phyloP scores from a whole-genome alignment of 2,329 filamentous ascomycete species.

The Daldinia eschscholtzii region DNA sequence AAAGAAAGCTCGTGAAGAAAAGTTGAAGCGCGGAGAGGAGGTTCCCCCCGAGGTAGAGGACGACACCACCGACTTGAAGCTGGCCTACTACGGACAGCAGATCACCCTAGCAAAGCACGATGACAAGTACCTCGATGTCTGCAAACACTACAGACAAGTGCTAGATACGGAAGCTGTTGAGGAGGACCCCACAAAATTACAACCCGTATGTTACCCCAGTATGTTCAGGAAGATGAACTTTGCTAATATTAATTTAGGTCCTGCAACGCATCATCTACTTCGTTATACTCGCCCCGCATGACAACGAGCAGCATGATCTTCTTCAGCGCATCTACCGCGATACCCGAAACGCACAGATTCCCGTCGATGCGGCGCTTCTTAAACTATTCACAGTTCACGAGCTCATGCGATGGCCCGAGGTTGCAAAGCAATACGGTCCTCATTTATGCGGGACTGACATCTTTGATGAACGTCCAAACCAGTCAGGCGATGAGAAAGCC shows the following conservation, averaged over 20 bases:
- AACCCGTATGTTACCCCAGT: conserved; percentile 69
- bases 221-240: not conserved
- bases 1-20: conserved; percentile 87
- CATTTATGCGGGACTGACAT: conserved; percentile 92
- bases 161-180: conserved; percentile 96
- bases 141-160: conserved; percentile 98
- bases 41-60: conserved; percentile 83
- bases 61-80: conserved; percentile 95
- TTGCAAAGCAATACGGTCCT: conserved; percentile 87
- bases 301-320: conserved; percentile 98
- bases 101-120: conserved; percentile 96
- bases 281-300: conserved; percentile 93
- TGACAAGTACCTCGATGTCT: conserved; percentile 95
- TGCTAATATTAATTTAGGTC: conserved; percentile 65
- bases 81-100: conserved; percentile 97
- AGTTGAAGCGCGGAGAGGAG: conserved; percentile 82
- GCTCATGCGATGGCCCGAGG: conserved; percentile 97
- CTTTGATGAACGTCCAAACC: conserved; percentile 76
- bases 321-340: conserved; percentile 93
- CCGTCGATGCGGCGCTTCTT: conserved; percentile 85
- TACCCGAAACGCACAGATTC: conserved; percentile 80
- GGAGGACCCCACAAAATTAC: conserved; percentile 86
- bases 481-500: conserved; percentile 82
- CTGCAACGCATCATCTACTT: conserved; percentile 98
- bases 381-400: conserved; percentile 96